A percentile compares a stretch with the other conserved stretches of the same genome.
Evolutionary conservation across 768 basidiomycete genomes (phyloP).

Genomic region (Suillus subluteus): DNA sequence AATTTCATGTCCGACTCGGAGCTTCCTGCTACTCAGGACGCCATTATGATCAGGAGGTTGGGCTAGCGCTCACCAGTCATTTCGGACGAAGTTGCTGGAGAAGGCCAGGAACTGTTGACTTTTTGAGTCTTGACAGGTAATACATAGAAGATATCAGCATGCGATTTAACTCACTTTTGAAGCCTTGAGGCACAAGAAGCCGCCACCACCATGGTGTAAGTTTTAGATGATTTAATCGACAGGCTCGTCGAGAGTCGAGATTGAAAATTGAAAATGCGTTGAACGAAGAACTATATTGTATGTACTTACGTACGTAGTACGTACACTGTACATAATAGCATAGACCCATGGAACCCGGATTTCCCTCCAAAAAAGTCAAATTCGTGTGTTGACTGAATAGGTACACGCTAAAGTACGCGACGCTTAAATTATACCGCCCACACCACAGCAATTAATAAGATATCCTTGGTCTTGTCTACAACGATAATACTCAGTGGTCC

Average conservation of each 20-base stretch:
- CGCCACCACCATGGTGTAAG: not conserved
- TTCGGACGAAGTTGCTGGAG: not conserved
- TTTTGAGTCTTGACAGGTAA: not conserved
- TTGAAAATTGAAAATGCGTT: not conserved
- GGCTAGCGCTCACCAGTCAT: not conserved
- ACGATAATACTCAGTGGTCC: not conserved
- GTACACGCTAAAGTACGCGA: not conserved
- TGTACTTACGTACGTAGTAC: not conserved
- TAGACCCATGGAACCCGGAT: not conserved
- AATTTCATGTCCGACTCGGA: not conserved
- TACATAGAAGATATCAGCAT: not conserved
- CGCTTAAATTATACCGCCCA: constrained; percentile 1
- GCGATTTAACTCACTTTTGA: not conserved
- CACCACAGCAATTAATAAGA: not conserved
- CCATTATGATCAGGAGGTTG: not conserved
- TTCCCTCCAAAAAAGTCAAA: not conserved
- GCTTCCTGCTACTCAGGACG: constrained; percentile 1
- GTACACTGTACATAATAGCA: too few relatives aligned
- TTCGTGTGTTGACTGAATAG: not conserved
- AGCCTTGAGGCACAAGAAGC: not conserved
- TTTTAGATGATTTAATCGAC: not conserved
- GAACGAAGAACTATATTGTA: not conserved
- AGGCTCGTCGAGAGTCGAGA: not conserved
- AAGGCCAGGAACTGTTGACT: not conserved
- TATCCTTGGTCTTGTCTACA: not conserved